Conservation (phyloP, 495 filamentous ascomycete species). For the Clohesyomyces aquaticus region DNA sequence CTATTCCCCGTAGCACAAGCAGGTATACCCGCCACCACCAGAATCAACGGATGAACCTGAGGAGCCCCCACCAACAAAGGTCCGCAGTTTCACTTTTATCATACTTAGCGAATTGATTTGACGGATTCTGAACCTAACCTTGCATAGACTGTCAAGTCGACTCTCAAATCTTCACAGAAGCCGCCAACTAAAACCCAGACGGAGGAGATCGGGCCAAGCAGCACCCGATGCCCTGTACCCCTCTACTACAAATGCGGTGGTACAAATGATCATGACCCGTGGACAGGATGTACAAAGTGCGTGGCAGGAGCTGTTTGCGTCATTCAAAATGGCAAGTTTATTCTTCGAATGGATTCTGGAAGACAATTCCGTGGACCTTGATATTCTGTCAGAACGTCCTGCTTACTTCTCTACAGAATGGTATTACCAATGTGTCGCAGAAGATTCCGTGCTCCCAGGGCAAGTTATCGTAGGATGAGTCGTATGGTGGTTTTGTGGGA, state of each 20-base stretch:
- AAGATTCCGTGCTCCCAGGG: slow-evolving; percentile 5
- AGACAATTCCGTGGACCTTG: background rate
- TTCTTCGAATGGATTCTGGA: no score
- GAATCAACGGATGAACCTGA: background rate
- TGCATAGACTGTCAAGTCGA: no score
- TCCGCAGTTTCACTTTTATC: background rate
- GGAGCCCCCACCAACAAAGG: slow-evolving; percentile 12
- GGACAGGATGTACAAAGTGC: slow-evolving; percentile 35
- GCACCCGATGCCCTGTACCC: slow-evolving; percentile 33
- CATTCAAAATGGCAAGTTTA: slow-evolving; percentile 33
- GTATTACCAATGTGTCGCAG: slow-evolving; percentile 36
- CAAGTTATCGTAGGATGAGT: no score
- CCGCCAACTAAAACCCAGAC: slow-evolving; percentile 8
- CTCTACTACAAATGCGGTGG: slow-evolving; percentile 34
- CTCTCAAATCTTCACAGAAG: slow-evolving; percentile 12
- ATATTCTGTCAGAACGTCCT: no score
- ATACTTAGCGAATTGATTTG: no score
- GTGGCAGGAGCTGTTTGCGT: slow-evolving; percentile 23
- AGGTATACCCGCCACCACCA: slow-evolving; percentile 4
- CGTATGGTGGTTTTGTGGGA: no score
- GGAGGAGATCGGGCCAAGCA: slow-evolving; percentile 28
- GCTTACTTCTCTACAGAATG: slow-evolving; percentile 15
- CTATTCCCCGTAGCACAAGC: slow-evolving; percentile 11
- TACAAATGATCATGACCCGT: slow-evolving; percentile 17
- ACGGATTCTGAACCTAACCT: no score